Conservation (phyloP, 257 asterid genomes). For the Coffea canephora region DNA sequence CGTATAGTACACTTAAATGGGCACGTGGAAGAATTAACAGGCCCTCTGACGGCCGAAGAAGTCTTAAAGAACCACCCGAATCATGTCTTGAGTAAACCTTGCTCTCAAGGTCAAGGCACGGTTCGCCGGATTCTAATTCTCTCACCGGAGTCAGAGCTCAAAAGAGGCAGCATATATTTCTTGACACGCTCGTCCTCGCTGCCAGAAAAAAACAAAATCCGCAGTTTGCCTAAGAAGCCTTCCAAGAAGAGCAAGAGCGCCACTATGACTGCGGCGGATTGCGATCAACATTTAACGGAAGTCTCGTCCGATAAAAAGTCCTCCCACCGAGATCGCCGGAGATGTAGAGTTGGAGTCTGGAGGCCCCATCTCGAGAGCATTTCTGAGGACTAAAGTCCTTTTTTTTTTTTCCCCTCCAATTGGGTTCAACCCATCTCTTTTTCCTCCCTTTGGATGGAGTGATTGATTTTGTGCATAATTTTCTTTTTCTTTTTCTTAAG, state of each 20-base stretch:
- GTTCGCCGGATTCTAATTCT: constrained; percentile 62
- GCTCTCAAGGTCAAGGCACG: constrained; percentile 55
- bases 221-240: constrained; percentile 18
- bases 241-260: constrained; percentile 24
- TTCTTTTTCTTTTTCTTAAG: not conserved
- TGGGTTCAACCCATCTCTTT: not conserved
- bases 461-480: constrained; percentile 40
- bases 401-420: not conserved
- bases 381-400: constrained; percentile 37
- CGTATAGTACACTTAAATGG: constrained; percentile 88
- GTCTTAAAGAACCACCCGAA: constrained; percentile 61
- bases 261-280: not conserved
- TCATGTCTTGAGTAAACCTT: constrained; percentile 69
- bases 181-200: constrained; percentile 71
- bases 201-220: constrained; percentile 44
- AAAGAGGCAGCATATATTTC: constrained; percentile 91
- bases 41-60: constrained; percentile 74
- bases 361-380: constrained; percentile 66
- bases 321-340: constrained; percentile 37
- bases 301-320: constrained; percentile 26
- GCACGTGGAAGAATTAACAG: constrained; percentile 63
- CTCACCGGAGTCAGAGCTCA: constrained; percentile 77
- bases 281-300: not conserved
- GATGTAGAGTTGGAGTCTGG: constrained; percentile 52
- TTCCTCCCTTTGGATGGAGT: constrained; percentile 13